These are phyloP conservation scores for Hirsutella minnesotensis DNA, from an alignment of 2,329 filamentous ascomycete species.

Conservation along the genomic window DNA sequence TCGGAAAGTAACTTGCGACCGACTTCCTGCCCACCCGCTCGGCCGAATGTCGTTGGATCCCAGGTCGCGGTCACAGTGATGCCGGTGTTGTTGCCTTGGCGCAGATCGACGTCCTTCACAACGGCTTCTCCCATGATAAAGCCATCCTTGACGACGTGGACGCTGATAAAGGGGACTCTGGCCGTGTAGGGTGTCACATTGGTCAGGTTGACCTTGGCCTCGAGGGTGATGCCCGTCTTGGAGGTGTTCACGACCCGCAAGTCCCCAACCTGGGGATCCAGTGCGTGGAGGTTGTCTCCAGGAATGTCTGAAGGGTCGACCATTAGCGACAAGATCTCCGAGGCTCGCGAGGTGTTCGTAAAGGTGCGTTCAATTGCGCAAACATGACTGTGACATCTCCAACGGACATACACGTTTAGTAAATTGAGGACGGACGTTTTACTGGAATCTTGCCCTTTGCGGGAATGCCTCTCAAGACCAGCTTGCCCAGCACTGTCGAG, in stretches of 20 bases:
- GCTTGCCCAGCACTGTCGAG: constrained; percentile 66
- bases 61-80: constrained; percentile 58
- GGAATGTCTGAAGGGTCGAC: constrained; percentile 43
- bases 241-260: constrained; percentile 65
- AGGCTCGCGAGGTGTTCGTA: constrained; percentile 9
- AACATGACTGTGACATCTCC: not conserved
- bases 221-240: constrained; percentile 55
- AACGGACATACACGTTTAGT: constrained; percentile 15
- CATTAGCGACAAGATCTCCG: not conserved
- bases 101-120: constrained; percentile 50
- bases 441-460: constrained; percentile 77
- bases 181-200: constrained; percentile 87
- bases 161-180: constrained; percentile 64
- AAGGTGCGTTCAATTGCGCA: not conserved
- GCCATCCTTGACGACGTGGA: constrained; percentile 63
- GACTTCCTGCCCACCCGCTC: constrained; percentile 44
- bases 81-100: constrained; percentile 59
- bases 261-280: constrained; percentile 55
- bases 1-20: constrained; percentile 69
- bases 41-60: constrained; percentile 55
- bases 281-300: constrained; percentile 33
- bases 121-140: constrained; percentile 66
- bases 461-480: constrained; percentile 74
- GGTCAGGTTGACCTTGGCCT: constrained; percentile 67
- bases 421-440: constrained; percentile 66